Evolutionary conservation across 768 basidiomycete species (phyloP).

Genomic region (Tylopilus sp.): DNA sequence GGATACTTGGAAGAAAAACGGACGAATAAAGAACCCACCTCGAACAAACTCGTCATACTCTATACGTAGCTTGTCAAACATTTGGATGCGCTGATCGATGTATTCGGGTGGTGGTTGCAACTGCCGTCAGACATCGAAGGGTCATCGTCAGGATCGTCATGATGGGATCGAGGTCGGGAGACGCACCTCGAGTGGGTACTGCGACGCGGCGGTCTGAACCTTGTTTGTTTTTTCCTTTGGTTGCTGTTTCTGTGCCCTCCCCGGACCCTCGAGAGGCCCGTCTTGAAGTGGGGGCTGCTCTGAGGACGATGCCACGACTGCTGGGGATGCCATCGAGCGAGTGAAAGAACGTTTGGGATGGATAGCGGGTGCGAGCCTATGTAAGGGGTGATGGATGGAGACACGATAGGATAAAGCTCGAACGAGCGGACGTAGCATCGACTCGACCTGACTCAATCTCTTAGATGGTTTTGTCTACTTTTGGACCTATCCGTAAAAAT

Average conservation of each 20-base stretch:
- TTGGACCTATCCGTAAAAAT: conserved; percentile 20
- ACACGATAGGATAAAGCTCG: conserved; percentile 28
- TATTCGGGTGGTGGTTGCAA: conserved; percentile 80
- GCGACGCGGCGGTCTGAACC: conserved; percentile 31
- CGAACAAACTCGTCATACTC: conserved; percentile 81
- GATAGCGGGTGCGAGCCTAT: conserved; percentile 4
- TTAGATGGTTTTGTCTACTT: conserved; percentile 11
- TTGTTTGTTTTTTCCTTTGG: conserved; percentile 47
- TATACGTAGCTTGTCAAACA: conserved; percentile 83
- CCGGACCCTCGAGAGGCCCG: conserved; percentile 39
- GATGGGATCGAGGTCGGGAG: not conserved
- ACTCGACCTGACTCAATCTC: conserved; percentile 17
- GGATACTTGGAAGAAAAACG: not conserved
- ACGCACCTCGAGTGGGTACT: conserved; percentile 62
- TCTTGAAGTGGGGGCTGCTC: conserved; percentile 45
- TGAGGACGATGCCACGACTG: conserved; percentile 51
- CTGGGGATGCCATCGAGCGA: conserved; percentile 47
- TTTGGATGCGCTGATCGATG: conserved; percentile 85
- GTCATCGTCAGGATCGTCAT: not conserved
- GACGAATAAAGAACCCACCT: conserved; percentile 39
- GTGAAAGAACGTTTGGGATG: not conserved
- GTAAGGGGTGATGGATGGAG: conserved; percentile 17
- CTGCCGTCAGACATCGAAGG: conserved; percentile 34
- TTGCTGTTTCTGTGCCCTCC: conserved; percentile 32
- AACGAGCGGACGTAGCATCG: conserved; percentile 34